A percentile compares a stretch with the other conserved stretches of the same genome.
These are phyloP conservation scores for Planoprotostelium fungivorum DNA, from an alignment of 78 protist genomes.

Conservation along the genomic window DNA sequence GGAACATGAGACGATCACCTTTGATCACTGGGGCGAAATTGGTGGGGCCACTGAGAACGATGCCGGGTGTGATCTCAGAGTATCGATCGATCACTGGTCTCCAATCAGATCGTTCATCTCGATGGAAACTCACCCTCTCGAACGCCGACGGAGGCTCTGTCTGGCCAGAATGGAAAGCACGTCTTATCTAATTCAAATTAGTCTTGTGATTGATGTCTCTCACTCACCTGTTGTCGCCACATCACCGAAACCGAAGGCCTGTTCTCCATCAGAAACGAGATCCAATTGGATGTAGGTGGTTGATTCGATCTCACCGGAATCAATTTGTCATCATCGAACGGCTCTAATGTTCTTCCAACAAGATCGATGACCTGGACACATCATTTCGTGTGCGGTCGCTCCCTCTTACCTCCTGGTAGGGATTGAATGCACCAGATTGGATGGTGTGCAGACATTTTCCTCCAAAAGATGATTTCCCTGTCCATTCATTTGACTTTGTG, in stretches of 20 bases:
- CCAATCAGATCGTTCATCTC: too few relatives aligned
- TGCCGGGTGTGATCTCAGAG: slow-evolving; percentile 62
- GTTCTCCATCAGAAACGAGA: too few relatives aligned
- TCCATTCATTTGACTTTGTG: slow-evolving; percentile 76
- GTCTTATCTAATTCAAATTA: too few relatives aligned
- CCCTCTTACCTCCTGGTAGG: slow-evolving; percentile 52
- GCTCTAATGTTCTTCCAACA: slow-evolving; percentile 59
- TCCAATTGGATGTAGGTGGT: neutral
- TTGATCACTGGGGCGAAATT: slow-evolving; percentile 59
- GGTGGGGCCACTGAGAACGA: slow-evolving; percentile 79
- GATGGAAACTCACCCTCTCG: too few relatives aligned
- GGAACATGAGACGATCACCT: neutral
- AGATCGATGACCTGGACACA: slow-evolving; percentile 42
- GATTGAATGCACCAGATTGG: slow-evolving; percentile 27
- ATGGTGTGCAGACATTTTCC: slow-evolving; percentile 65
- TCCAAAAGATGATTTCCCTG: slow-evolving; percentile 55
- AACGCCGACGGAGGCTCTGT: slow-evolving; percentile 53
- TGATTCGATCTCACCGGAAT: slow-evolving; percentile 13
- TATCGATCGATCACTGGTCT: slow-evolving; percentile 45
- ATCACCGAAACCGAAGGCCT: slow-evolving; percentile 64
- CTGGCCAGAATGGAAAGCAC: slow-evolving; percentile 50
- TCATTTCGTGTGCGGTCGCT: neutral
- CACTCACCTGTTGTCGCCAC: slow-evolving; percentile 41
- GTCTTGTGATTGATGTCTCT: too few relatives aligned
- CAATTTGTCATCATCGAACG: slow-evolving; percentile 75